Evolutionary conservation across 495 filamentous ascomycete genomes (phyloP).

Genomic region (Podospora didyma): DNA sequence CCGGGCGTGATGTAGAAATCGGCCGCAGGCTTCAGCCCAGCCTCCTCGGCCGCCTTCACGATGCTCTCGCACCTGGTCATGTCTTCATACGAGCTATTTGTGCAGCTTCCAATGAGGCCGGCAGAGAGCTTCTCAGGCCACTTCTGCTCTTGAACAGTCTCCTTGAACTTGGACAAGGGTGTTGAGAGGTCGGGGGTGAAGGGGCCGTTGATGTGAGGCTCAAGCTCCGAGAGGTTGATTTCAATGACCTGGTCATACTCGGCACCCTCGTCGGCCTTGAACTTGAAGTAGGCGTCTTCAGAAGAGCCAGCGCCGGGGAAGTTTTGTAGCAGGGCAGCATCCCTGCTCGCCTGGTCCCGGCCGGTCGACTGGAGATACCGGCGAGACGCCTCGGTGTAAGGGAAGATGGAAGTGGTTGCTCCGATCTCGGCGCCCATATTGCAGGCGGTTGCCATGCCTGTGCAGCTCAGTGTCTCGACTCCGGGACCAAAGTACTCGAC

Average conservation of each 20-base stretch:
- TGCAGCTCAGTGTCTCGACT: slow-evolving; percentile 82
- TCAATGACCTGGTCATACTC: slow-evolving; percentile 86
- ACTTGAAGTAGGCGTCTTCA: slow-evolving; percentile 37
- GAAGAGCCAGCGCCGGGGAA: slow-evolving; percentile 31
- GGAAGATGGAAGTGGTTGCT: slow-evolving; percentile 92
- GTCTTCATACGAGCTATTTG: slow-evolving; percentile 96
- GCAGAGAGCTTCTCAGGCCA: slow-evolving; percentile 92
- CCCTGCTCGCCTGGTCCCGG: slow-evolving; percentile 64
- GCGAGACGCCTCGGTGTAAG: slow-evolving; percentile 43
- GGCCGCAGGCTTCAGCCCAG: slow-evolving; percentile 80
- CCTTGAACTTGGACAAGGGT: slow-evolving; percentile 80
- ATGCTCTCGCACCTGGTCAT: slow-evolving; percentile 93
- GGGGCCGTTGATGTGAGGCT: slow-evolving; percentile 96
- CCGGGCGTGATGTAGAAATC: slow-evolving; percentile 96
- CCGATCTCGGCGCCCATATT: slow-evolving; percentile 92
- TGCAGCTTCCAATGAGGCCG: slow-evolving; percentile 94
- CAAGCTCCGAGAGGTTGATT: slow-evolving; percentile 85
- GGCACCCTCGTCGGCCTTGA: slow-evolving; percentile 73
- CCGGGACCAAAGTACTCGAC: slow-evolving; percentile 90
- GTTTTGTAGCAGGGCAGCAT: slow-evolving; percentile 51
- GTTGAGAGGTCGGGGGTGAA: slow-evolving; percentile 95
- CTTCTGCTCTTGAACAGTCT: slow-evolving; percentile 73
- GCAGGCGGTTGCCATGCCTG: slow-evolving; percentile 87
- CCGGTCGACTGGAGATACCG: slow-evolving; percentile 81
- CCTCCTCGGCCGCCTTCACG: slow-evolving; percentile 82